Conservation (phyloP, 2,329 filamentous ascomycete genomes). For the Phyllosticta citrichinensis region DNA sequence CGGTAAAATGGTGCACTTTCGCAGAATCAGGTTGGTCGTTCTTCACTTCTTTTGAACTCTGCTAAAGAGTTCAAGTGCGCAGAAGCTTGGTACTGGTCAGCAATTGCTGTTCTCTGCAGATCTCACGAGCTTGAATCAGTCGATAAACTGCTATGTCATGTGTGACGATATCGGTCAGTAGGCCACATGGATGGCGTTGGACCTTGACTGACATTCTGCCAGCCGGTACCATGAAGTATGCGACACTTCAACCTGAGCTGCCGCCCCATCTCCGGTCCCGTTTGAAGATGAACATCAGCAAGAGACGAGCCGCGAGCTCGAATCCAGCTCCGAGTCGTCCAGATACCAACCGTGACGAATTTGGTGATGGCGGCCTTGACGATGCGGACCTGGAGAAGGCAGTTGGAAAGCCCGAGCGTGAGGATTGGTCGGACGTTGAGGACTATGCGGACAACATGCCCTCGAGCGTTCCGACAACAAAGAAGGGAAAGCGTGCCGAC, state of each 20-base stretch:
- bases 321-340: neutral
- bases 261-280: conserved; percentile 32
- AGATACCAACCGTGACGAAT: conserved; percentile 33
- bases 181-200: neutral
- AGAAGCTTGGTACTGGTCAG: conserved; percentile 52
- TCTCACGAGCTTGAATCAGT: conserved; percentile 44
- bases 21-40: conserved; percentile 42
- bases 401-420: conserved; percentile 11
- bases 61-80: conserved; percentile 42
- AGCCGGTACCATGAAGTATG: conserved; percentile 49
- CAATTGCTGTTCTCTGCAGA: conserved; percentile 51
- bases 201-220: conserved; percentile 8
- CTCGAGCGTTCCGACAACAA: neutral
- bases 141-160: conserved; percentile 59
- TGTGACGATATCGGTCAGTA: conserved; percentile 70
- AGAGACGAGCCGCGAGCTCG: conserved; percentile 17
- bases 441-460: conserved; percentile 20
- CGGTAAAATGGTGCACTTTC: conserved; percentile 60
- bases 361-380: conserved; percentile 43
- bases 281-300: conserved; percentile 17
- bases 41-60: neutral
- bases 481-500: conserved; percentile 1
- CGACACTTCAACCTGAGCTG: conserved; percentile 42
- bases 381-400: conserved; percentile 42
- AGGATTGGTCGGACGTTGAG: conserved; percentile 44